Percentiles rank a stretch among this genome's conserved stretches.
phyloP scores from a whole-genome alignment of 148 eudicot genomes.

The Silene latifolia region DNA sequence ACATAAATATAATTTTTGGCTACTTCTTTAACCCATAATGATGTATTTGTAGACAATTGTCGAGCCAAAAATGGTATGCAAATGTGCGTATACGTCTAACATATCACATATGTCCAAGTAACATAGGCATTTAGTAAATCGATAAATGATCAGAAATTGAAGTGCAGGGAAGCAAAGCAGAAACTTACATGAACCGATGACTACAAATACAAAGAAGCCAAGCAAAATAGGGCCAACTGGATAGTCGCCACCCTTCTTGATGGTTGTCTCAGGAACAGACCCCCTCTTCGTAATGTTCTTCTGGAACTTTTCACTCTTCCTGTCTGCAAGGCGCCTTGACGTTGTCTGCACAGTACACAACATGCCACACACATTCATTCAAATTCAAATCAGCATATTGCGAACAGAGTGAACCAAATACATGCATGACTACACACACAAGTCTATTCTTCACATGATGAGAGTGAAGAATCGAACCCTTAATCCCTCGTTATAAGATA shows the following conservation, averaged over 20 bases:
- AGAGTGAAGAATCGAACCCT: neutral
- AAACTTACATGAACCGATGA: constrained; percentile 82
- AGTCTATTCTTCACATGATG: neutral
- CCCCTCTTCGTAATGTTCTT: constrained; percentile 79
- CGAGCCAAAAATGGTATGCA: no score
- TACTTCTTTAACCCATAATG: no score
- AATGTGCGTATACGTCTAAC: no score
- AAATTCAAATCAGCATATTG: neutral
- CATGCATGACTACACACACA: neutral
- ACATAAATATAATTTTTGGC: no score
- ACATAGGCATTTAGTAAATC: neutral
- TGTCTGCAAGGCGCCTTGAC: constrained; percentile 75
- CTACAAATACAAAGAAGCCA: constrained; percentile 77
- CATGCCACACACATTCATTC: neutral
- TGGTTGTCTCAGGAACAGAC: constrained; percentile 60
- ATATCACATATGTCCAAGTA: neutral
- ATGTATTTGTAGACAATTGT: no score
- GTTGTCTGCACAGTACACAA: constrained; percentile 47
- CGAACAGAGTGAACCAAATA: neutral
- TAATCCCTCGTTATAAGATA: no score
- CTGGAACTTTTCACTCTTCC: constrained; percentile 70
- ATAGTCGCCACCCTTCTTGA: constrained; percentile 63
- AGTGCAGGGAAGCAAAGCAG: neutral
- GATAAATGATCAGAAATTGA: neutral
- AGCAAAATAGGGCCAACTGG: constrained; percentile 77